Evolutionary conservation across 1,284 basidiomycete species (phyloP).

Genomic region (Sutorius eximius): DNA sequence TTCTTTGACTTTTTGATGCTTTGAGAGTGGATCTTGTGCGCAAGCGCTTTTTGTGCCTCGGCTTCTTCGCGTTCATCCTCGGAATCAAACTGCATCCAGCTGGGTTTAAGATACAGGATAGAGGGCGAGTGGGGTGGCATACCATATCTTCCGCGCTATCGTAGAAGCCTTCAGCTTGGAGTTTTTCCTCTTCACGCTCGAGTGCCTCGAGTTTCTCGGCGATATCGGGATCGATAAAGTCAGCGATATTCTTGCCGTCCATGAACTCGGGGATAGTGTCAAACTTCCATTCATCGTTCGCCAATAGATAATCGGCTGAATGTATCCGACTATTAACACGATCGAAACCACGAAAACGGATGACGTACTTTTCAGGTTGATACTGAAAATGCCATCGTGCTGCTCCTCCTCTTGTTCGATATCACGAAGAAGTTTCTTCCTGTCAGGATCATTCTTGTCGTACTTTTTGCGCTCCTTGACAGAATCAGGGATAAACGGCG

Average conservation of each 20-base stretch:
- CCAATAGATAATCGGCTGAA: constrained; percentile 87
- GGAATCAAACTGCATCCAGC: constrained; percentile 70
- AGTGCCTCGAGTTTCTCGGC: constrained; percentile 95
- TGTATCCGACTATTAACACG: constrained; percentile 1
- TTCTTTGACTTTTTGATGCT: constrained; percentile 84
- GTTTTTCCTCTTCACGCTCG: constrained; percentile 93
- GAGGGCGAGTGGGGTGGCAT: constrained; percentile 22
- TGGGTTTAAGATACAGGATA: constrained; percentile 5
- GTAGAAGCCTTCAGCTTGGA: constrained; percentile 95
- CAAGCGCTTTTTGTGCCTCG: constrained; percentile 63
- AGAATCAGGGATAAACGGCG: constrained; percentile 83
- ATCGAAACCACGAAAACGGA: neutral
- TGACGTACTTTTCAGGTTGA: constrained; percentile 79
- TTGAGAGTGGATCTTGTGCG: constrained; percentile 79
- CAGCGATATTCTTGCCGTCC: constrained; percentile 98
- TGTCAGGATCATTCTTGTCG: constrained; percentile 81
- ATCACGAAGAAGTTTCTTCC: constrained; percentile 73
- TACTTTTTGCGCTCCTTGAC: constrained; percentile 79
- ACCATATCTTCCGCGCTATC: constrained; percentile 86
- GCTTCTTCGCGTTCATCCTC: constrained; percentile 88
- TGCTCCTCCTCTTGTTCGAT: constrained; percentile 81
- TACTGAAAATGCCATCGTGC: constrained; percentile 86
- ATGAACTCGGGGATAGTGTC: constrained; percentile 96
- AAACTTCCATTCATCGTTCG: constrained; percentile 93
- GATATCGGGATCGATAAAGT: constrained; percentile 99